Base-by-base conservation (phyloP, 1,284 basidiomycete species). In the Malassezia japonica region DNA sequence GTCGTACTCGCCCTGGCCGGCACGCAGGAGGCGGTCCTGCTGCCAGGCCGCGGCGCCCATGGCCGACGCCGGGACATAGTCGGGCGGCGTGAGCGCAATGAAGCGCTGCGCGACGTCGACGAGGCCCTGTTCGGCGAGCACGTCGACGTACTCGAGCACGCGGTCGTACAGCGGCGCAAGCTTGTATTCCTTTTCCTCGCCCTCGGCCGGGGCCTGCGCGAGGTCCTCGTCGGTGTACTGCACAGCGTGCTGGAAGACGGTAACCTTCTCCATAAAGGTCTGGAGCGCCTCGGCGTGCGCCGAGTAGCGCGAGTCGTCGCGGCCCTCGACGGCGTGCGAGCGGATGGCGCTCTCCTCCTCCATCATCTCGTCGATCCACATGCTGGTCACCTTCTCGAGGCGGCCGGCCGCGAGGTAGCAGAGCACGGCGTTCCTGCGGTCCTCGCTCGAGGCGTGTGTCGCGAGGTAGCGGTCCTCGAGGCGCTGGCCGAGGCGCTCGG, bases 251-350 rank as follows among this genome's bases (percentile, higher is more conserved):
- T 87, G 83, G 81, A 98, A 98, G 34, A 94, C 83, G 1, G 87
- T 84, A 35, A 96, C 89, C 76, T 98, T 98, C 75, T 98, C 92
- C 67, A 96, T 82, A 76, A 98, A 92, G 0, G 85, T 85, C 74
- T 96, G 90, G 28, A 98, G 76, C 1, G 91, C 89, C 41, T 83
- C 80, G 0, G 85, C 88, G 65, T 92, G 90, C 0, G 86, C 84
- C 7, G 87, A 83, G 73, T 91, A 95, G 42, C 55, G 60, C 32
- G 50, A 64, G 15, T 63, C 62, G 21, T 56, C 44, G 34, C 50
- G 18, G 13, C 56, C 53, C 21, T 37, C 45, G 39, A 45, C 46
- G 23, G 39, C 54, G 42, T 34, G 43, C 46, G 58, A 42, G n/a
- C 56, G 54, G 21, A 69, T 47, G 18, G 67, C 57, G 9, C 51